These are phyloP conservation scores for Ceratocystis albifundus DNA, from an alignment of 2,329 filamentous ascomycete species.

Conservation along the genomic window DNA sequence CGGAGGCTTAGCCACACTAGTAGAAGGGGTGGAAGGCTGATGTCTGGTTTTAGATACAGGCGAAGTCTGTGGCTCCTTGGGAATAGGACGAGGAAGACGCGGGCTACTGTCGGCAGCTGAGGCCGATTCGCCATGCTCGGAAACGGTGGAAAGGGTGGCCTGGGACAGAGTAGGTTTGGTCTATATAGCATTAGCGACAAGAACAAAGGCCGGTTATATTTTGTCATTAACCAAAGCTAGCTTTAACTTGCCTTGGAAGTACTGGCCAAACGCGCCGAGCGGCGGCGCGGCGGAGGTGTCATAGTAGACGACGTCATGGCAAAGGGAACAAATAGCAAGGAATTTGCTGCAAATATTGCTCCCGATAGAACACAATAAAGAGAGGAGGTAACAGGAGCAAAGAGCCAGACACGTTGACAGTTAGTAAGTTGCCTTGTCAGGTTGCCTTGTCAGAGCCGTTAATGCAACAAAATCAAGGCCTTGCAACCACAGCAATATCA, in stretches of 20 bases:
- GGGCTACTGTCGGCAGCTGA: slow-evolving; percentile 11
- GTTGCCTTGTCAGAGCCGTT: neutral
- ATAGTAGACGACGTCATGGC: slow-evolving; percentile 23
- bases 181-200: slow-evolving; percentile 21
- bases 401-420: no score
- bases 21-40: slow-evolving; percentile 46
- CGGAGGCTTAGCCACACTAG: slow-evolving; percentile 56
- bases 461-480: neutral
- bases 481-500: no score
- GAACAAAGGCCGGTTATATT: neutral
- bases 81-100: slow-evolving; percentile 13
- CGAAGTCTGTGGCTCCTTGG: slow-evolving; percentile 16
- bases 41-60: slow-evolving; percentile 17
- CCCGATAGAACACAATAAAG: neutral
- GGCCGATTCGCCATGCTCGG: slow-evolving; percentile 35
- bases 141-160: slow-evolving; percentile 34
- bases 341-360: no score
- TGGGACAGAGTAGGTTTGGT: slow-evolving; percentile 28
- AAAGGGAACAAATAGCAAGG: neutral
- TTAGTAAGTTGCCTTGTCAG: no score
- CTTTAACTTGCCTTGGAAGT: slow-evolving; percentile 31
- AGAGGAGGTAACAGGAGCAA: neutral
- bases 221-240: neutral
- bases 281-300: slow-evolving; percentile 36
- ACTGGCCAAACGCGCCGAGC: slow-evolving; percentile 36